phyloP scores from a whole-genome alignment of 2,329 filamentous ascomycete species.

The Hansfordia pulvinata region DNA sequence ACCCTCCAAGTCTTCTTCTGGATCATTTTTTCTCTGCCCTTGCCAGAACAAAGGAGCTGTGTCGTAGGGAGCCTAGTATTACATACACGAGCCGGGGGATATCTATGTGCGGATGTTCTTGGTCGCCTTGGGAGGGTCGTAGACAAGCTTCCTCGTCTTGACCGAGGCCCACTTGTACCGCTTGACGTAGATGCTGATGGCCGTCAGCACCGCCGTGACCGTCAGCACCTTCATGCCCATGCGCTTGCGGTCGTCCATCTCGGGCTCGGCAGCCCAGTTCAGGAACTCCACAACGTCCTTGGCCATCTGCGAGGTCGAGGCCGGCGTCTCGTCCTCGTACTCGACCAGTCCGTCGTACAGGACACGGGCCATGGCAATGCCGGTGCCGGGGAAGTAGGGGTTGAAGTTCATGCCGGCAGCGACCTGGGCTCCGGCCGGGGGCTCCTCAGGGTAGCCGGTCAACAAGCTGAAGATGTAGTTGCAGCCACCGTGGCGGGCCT shows the following conservation, averaged over 20 bases:
- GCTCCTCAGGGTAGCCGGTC: slow-evolving; percentile 94
- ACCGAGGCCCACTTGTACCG: slow-evolving; percentile 97
- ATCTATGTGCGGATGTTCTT: slow-evolving; percentile 31
- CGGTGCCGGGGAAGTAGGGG: slow-evolving; percentile 98
- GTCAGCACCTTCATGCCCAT: slow-evolving; percentile 97
- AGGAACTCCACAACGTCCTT: slow-evolving; percentile 99
- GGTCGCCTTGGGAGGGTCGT: slow-evolving; percentile 57
- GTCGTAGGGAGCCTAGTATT: slow-evolving; percentile 14
- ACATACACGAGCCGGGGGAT: slow-evolving; percentile 13
- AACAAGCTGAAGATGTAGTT: slow-evolving; percentile 97
- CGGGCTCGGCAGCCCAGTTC: slow-evolving; percentile 97
- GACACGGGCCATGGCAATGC: slow-evolving; percentile 97
- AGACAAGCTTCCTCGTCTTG: slow-evolving; percentile 89
- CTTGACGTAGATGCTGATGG: slow-evolving; percentile 93
- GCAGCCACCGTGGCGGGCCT: slow-evolving; percentile 94
- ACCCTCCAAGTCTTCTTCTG: slow-evolving; percentile 11
- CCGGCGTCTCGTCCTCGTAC: slow-evolving; percentile 92
- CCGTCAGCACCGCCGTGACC: slow-evolving; percentile 65
- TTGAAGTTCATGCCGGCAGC: slow-evolving; percentile 96
- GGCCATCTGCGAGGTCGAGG: slow-evolving; percentile 96
- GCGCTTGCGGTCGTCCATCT: slow-evolving; percentile 99
- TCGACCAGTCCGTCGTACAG: slow-evolving; percentile 95
- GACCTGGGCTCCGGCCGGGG: slow-evolving; percentile 77
- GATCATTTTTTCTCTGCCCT: slow-evolving; percentile 6
- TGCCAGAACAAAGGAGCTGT: slow-evolving; percentile 17